Evolutionary conservation across 164 flowering plant species (phyloP).

Genomic region (Chimonanthus salicifolius): DNA sequence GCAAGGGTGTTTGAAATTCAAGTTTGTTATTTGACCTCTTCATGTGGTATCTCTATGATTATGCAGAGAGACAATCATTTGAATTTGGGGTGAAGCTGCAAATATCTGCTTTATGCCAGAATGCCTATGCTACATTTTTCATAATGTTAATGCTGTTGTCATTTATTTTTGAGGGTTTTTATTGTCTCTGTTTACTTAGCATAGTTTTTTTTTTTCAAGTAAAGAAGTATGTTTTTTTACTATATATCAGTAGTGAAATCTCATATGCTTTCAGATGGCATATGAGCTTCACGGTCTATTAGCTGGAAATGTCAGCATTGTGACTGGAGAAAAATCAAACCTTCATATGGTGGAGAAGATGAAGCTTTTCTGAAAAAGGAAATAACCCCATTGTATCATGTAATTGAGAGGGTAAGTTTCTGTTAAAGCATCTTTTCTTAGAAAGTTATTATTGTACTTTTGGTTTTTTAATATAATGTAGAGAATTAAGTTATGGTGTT

Average conservation of each 20-base stretch:
- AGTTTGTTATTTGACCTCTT: neutral
- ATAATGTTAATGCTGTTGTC: slow-evolving; percentile 55
- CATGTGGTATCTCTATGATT: slow-evolving; percentile 6
- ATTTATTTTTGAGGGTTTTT: slow-evolving; percentile 1
- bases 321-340: slow-evolving; percentile 94
- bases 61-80: slow-evolving; percentile 89
- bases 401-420: slow-evolving; percentile 61
- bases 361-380: slow-evolving; percentile 95
- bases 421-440: slow-evolving; percentile 4
- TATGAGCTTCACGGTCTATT: slow-evolving; percentile 93
- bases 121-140: slow-evolving; percentile 94
- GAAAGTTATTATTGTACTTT: neutral
- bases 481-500: neutral
- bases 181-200: neutral
- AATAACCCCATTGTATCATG: slow-evolving; percentile 84
- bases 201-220: neutral
- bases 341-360: slow-evolving; percentile 98
- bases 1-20: neutral
- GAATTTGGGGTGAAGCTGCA: slow-evolving; percentile 99
- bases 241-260: neutral
- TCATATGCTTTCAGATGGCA: slow-evolving; percentile 70
- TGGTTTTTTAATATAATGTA: neutral
- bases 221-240: too few species aligned
- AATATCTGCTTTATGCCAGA: slow-evolving; percentile 98
- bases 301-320: slow-evolving; percentile 96